Evolutionary conservation across 495 filamentous ascomycete genomes (phyloP).

Genomic region (Tuber aestivum): DNA sequence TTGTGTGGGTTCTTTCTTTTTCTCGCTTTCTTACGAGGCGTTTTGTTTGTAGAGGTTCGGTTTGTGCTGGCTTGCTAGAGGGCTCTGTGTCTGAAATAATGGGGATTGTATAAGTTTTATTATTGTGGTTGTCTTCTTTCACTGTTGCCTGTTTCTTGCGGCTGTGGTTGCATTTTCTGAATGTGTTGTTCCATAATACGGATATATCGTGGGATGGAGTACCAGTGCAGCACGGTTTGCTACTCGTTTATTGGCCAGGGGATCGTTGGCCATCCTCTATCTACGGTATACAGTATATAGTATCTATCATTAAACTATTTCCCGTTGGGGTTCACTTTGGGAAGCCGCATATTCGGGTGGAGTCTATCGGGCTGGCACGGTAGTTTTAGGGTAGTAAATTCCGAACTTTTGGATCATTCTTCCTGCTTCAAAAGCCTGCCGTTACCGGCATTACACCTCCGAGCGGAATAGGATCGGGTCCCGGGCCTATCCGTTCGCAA

Average conservation of each 20-base stretch:
- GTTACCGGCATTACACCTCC: not conserved
- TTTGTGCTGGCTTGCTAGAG: not conserved
- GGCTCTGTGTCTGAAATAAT: not conserved
- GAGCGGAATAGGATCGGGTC: not conserved
- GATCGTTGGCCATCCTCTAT: not conserved
- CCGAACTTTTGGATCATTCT: not conserved
- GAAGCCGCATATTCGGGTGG: not conserved
- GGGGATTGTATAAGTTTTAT: not conserved
- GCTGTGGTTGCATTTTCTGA: not conserved
- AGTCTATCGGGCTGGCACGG: not conserved
- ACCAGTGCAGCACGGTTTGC: not conserved
- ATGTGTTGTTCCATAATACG: not conserved
- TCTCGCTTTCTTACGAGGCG: not conserved
- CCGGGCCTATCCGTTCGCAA: not conserved
- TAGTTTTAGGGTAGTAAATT: not conserved
- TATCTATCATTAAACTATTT: not conserved
- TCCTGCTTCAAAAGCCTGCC: not conserved
- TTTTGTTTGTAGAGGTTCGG: not conserved
- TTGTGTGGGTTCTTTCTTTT: not conserved
- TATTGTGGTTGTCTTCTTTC: not conserved
- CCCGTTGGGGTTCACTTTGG: not conserved
- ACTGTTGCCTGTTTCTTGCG: not conserved
- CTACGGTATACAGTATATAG: not conserved
- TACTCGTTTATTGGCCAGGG: not conserved
- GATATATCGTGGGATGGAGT: not conserved